phyloP scores from a whole-genome alignment of 495 filamentous ascomycete species.

The Aspergillus nidulans region DNA sequence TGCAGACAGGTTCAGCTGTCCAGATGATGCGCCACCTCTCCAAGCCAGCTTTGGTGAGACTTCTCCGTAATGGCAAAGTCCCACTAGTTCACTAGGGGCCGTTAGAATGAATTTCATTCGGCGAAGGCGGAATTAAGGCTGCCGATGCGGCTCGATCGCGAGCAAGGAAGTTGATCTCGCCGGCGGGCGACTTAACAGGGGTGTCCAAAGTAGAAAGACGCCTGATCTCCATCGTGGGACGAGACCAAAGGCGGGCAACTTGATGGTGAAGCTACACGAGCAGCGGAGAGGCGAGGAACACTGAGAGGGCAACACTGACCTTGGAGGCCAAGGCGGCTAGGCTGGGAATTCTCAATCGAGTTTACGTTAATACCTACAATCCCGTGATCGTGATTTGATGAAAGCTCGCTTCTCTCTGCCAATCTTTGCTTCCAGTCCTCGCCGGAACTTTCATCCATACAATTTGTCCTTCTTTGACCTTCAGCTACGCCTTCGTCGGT shows the following conservation, averaged over 20 bases:
- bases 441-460: background rate
- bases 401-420: background rate
- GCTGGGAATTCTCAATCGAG: background rate
- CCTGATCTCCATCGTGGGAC: background rate
- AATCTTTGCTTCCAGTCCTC: background rate
- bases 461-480: background rate
- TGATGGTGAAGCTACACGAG: background rate
- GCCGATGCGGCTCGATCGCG: constrained; percentile 19
- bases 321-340: too few species aligned
- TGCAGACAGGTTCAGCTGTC: constrained; percentile 31
- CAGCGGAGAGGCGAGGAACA: background rate
- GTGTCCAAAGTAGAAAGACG: background rate
- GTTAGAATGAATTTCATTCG: constrained; percentile 10
- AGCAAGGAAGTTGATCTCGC: constrained; percentile 6
- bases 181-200: background rate
- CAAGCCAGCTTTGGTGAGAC: constrained; percentile 8
- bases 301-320: background rate
- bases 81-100: constrained; percentile 21
- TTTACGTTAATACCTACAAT: background rate
- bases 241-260: background rate
- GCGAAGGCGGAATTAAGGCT: constrained; percentile 16
- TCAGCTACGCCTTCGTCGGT: constrained; percentile 15
- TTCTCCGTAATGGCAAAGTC: constrained; percentile 9
- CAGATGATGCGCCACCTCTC: constrained; percentile 27
- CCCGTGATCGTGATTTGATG: background rate